Conservation (phyloP, 2,329 filamentous ascomycete genomes). For the Biscogniauxia mediterranea region DNA sequence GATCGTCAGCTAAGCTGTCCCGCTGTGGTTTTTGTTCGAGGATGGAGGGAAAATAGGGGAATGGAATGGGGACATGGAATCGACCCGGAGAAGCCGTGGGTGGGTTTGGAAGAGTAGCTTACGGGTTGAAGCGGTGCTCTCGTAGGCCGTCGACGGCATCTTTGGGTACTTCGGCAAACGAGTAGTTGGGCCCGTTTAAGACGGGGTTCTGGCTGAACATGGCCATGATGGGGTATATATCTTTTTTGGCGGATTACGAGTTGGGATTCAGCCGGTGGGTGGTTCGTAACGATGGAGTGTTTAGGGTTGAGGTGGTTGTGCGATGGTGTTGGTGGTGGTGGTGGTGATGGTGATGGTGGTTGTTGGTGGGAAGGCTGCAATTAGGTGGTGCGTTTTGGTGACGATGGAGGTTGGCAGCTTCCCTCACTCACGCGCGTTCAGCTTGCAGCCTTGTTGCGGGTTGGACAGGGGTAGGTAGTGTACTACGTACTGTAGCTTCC, state of each 20-base stretch:
- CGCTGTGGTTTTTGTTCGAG: background rate
- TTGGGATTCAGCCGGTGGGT: too few species aligned
- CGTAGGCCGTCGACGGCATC: slow-evolving; percentile 53
- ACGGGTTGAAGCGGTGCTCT: slow-evolving; percentile 93
- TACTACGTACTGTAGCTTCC: too few species aligned
- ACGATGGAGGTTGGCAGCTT: slow-evolving; percentile 21
- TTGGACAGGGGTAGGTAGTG: slow-evolving; percentile 21
- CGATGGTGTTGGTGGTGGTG: background rate
- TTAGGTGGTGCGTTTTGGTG: slow-evolving; percentile 12
- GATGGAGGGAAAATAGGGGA: background rate
- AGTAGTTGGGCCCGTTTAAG: slow-evolving; percentile 69
- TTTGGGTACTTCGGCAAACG: slow-evolving; percentile 61
- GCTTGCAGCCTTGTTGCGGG: slow-evolving; percentile 50
- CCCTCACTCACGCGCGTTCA: slow-evolving; percentile 27
- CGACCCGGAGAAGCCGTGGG: background rate
- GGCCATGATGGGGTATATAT: slow-evolving; percentile 47
- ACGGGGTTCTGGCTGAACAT: slow-evolving; percentile 70
- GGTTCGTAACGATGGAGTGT: background rate
- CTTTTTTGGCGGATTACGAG: too few species aligned
- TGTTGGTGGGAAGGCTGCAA: slow-evolving; percentile 10
- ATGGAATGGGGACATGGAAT: background rate
- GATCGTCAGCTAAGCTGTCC: slow-evolving; percentile 1
- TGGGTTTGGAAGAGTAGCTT: slow-evolving; percentile 36
- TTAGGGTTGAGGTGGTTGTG: slow-evolving; percentile 7
- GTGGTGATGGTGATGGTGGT: slow-evolving; percentile 2